These are phyloP conservation scores for Pseudogymnoascus sp. DNA, from an alignment of 2,329 filamentous ascomycete genomes.

Conservation along the genomic window DNA sequence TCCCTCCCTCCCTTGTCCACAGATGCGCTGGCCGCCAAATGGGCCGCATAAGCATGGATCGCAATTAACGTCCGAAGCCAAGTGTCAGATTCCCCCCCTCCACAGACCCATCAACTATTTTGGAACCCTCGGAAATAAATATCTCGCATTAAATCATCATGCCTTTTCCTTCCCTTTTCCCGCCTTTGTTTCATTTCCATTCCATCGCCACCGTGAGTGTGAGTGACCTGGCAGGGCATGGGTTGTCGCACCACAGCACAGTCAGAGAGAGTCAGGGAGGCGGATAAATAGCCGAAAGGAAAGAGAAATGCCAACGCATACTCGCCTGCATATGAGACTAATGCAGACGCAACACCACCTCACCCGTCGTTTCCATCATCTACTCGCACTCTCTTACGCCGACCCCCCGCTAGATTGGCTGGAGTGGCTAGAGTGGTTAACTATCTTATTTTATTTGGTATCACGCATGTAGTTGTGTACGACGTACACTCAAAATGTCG, in stretches of 20 bases:
- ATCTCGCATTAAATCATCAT: not conserved
- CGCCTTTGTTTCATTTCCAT: not conserved
- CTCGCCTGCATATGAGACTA: constrained; percentile 9
- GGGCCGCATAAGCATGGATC: not conserved
- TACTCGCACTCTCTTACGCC: constrained; percentile 2
- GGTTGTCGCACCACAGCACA: constrained; percentile 1
- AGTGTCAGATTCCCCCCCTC: not conserved
- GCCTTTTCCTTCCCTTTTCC: no score
- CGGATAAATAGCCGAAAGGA: constrained; percentile 3
- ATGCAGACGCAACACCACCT: constrained; percentile 9
- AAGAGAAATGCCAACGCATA: constrained; percentile 8
- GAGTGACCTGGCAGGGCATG: not conserved
- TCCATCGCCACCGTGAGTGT: not conserved
- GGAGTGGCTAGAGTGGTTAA: not conserved
- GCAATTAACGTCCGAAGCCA: not conserved
- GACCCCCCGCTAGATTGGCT: not conserved
- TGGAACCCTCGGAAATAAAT: not conserved
- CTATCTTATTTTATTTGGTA: not conserved
- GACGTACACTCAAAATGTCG: not conserved
- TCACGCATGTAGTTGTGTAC: not conserved
- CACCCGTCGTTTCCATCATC: constrained; percentile 7
- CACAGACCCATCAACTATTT: not conserved
- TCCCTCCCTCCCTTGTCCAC: not conserved
- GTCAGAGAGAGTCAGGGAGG: not conserved
- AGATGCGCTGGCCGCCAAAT: constrained; percentile 1